Evolutionary conservation across 768 basidiomycete species (phyloP).

Genomic region (Mycena vitilis): DNA sequence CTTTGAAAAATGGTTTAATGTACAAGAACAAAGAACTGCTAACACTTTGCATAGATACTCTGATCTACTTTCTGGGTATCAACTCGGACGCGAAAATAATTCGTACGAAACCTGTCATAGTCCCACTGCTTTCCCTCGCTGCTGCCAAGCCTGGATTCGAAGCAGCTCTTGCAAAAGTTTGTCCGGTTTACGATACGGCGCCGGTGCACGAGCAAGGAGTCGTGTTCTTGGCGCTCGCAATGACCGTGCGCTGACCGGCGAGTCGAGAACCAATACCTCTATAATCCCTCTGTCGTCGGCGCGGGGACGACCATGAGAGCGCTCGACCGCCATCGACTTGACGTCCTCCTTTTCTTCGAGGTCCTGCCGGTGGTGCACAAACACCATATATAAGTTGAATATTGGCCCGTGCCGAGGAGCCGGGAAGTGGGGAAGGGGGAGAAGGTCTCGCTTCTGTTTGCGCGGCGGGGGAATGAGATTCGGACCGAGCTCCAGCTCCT

Average conservation of each 20-base stretch:
- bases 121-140: background rate
- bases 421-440: slow-evolving; percentile 4
- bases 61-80: background rate
- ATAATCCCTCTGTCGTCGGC: background rate
- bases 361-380: background rate
- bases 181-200: slow-evolving; percentile 13
- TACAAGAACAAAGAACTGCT: too few relatives aligned
- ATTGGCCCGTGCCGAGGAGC: slow-evolving; percentile 4
- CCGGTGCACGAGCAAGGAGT: slow-evolving; percentile 3
- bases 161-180: slow-evolving; percentile 23
- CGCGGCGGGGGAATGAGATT: slow-evolving; percentile 13
- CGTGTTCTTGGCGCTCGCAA: background rate
- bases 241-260: slow-evolving; percentile 13
- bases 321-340: background rate
- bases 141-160: slow-evolving; percentile 11
- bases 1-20: background rate
- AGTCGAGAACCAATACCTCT: slow-evolving; percentile 15
- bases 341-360: background rate
- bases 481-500: background rate
- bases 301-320: background rate
- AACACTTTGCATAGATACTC: background rate
- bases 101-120: too few relatives aligned
- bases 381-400: background rate
- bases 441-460: background rate
- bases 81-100: background rate